phyloP scores from a whole-genome alignment of 163 green algal species.

The Scenedesmus sp. region DNA sequence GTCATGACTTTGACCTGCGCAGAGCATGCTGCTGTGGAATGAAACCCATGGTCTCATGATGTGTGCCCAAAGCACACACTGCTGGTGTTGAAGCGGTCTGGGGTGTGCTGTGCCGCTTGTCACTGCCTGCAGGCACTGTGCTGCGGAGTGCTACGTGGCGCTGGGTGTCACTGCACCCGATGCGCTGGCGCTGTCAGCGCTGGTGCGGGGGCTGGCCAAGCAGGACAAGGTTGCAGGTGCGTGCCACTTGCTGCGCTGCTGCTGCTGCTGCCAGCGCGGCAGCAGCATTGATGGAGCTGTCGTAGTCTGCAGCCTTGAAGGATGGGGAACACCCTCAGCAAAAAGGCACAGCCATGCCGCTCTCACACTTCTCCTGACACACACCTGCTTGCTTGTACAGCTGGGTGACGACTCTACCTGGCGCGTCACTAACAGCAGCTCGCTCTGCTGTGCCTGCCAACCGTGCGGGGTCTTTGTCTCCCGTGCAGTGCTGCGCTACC shows the following conservation, averaged over 20 bases:
- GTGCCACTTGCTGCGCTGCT: neutral
- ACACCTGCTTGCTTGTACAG: too few relatives aligned
- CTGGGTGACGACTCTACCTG: too few relatives aligned
- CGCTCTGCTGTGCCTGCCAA: neutral
- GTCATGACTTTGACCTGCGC: too few relatives aligned
- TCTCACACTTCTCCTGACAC: too few relatives aligned
- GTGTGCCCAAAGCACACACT: neutral
- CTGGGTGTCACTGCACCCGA: neutral
- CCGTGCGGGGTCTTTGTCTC: neutral
- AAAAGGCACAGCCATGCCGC: too few relatives aligned
- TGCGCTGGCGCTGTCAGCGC: conserved; percentile 38
- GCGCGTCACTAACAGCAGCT: neutral
- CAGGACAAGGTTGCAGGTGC: conserved; percentile 24
- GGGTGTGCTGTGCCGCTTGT: neutral
- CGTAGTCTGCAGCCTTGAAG: neutral
- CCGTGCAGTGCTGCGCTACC: neutral
- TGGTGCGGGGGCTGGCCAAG: conserved; percentile 25
- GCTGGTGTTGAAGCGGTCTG: neutral
- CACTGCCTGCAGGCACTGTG: conserved; percentile 28
- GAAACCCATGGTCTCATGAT: neutral
- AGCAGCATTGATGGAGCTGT: neutral
- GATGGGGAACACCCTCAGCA: too few relatives aligned
- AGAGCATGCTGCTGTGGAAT: too few relatives aligned
- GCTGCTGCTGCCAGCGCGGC: neutral
- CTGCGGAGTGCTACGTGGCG: neutral